Evolutionary conservation across 106 monocot species (phyloP).

Genomic region (Agapanthus africanus): DNA sequence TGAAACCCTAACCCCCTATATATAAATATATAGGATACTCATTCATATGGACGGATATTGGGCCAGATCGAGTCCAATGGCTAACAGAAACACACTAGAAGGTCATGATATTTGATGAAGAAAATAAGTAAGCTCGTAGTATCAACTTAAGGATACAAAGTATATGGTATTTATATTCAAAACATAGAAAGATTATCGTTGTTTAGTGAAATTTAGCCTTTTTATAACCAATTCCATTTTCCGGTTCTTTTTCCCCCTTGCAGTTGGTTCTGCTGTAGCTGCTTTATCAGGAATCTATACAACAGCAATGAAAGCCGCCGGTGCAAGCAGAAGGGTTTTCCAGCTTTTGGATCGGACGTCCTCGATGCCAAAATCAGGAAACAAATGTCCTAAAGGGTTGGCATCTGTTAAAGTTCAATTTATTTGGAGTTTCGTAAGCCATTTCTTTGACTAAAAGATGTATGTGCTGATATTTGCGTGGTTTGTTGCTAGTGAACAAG

Average conservation of each 20-base stretch:
- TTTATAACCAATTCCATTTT: not conserved
- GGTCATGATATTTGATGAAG: too few relatives aligned
- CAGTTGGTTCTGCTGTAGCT: conserved; percentile 88
- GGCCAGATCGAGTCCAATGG: too few relatives aligned
- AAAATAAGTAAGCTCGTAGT: too few relatives aligned
- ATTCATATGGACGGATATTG: too few relatives aligned
- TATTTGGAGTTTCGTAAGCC: not conserved
- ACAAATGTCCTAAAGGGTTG: conserved; percentile 59
- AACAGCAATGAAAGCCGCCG: conserved; percentile 95
- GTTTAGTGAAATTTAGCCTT: too few relatives aligned
- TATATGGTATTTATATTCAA: too few relatives aligned
- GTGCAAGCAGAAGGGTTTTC: conserved; percentile 97
- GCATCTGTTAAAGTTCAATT: conserved; percentile 24
- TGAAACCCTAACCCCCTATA: too few relatives aligned
- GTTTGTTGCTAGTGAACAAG: conserved; percentile 33
- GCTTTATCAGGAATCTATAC: conserved; percentile 86
- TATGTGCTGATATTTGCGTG: not conserved
- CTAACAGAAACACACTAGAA: too few relatives aligned
- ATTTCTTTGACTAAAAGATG: not conserved
- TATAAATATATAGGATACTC: too few relatives aligned
- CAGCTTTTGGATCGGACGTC: conserved; percentile 89
- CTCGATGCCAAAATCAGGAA: conserved; percentile 73
- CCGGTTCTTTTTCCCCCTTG: conserved; percentile 12
- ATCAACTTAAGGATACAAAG: too few relatives aligned
- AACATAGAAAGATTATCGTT: too few relatives aligned